Base-by-base conservation (phyloP, 148 eudicot genomes). In the Pharnaceum exiguum region DNA sequence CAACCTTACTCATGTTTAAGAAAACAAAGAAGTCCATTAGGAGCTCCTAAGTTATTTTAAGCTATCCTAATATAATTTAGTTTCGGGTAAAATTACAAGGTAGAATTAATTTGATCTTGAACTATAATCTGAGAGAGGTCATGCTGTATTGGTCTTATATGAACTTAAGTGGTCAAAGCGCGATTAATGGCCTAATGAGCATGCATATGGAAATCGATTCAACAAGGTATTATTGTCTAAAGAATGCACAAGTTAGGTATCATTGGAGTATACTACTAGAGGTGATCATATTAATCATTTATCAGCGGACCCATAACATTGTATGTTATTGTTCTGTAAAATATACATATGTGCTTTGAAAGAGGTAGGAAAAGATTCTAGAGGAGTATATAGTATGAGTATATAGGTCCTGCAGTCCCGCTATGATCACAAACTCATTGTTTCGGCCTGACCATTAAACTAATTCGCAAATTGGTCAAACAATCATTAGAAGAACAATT, bases 291-390 rank as follows among this genome's bases (percentile, higher is more conserved):
- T 24, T 50, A 37, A 46, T 50, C 38, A 37, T 36, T 62, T 25
- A 9, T 22, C 10, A 22, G 51, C 50, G 24, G 52, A 55, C 38
- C 64, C 52, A 43, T 63, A 24, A 51, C 12, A 63, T 52, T 42
- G 19, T 51, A 27, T 29, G 12, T n/a, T 10, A 21, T 22, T 46
- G 45, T 11, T 8, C 0, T 45, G 21, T 44, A 38, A 54, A 24
- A 17, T 26, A 33, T 54, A n/a, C n/a, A n/a, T n/a, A n/a, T n/a
- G n/a, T 65, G 16, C 42, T 24, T 55, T 13, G 30, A 28, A 29
- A 24, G 55, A 44, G 52, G 68, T 43, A 40, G 67, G 67, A 51
- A 43, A 51, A 63, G 49, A 63, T 51, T 63, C 51, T 42, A 62
- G 28, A 43, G n/a, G 10, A 31, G 47, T n/a, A n/a, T n/a, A n/a